Conservation (phyloP, 2,329 filamentous ascomycete genomes). For the Fusarium subglutinans region DNA sequence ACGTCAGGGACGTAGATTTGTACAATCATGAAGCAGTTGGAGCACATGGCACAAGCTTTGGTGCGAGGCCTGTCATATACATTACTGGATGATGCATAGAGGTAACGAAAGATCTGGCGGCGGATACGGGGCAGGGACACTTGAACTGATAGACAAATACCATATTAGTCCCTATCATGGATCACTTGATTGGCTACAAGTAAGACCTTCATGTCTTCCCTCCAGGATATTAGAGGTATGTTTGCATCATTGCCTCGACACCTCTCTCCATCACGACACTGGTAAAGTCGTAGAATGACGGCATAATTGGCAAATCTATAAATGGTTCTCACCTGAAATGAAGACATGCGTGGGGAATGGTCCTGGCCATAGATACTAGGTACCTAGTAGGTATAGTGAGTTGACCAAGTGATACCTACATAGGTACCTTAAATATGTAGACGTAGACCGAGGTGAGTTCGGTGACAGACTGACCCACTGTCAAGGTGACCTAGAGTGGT, state of each 20-base stretch:
- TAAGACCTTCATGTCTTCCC: background rate
- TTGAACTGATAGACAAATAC: conserved; percentile 36
- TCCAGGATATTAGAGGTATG: background rate
- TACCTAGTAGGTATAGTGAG: background rate
- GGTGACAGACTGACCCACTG: background rate
- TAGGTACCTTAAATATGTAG: too few species aligned
- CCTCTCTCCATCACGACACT: background rate
- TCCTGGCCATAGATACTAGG: background rate
- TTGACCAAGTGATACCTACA: background rate
- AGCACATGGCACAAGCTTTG: conserved; percentile 1
- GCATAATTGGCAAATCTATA: background rate
- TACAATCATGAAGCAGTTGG: conserved; percentile 22
- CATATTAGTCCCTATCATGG: background rate
- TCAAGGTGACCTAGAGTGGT: background rate
- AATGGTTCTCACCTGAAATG: background rate
- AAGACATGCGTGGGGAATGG: background rate
- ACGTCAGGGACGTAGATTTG: conserved; percentile 24
- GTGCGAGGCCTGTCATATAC: background rate
- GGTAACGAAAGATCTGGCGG: background rate
- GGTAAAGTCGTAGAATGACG: background rate
- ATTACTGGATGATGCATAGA: conserved; percentile 17
- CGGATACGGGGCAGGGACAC: conserved; percentile 10
- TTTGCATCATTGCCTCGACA: background rate
- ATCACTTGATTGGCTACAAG: background rate
- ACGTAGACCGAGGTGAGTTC: conserved; percentile 1